These are phyloP conservation scores for Ogataea zsoltii DNA, from an alignment of 805 yeast genomes.

Conservation along the genomic window DNA sequence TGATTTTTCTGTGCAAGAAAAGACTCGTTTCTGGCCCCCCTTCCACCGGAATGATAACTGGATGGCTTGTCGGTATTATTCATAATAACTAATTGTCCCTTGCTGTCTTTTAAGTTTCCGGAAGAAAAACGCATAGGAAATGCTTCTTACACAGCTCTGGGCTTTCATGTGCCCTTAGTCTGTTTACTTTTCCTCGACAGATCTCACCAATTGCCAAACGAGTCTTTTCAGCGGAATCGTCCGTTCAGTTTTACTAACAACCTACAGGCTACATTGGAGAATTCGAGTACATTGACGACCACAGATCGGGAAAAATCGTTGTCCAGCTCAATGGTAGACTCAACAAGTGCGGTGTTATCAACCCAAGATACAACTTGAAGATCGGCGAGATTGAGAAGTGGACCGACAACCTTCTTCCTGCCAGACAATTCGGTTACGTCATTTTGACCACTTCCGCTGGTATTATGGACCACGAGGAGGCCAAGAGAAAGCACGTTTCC, in stretches of 20 bases:
- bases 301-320: conserved; percentile 98
- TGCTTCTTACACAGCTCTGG: conserved; percentile 68
- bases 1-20: conserved; percentile 16
- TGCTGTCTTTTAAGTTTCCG: conserved; percentile 98
- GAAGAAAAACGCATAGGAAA: conserved; percentile 55
- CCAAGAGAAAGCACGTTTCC: conserved; percentile 99
- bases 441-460: conserved; percentile 99
- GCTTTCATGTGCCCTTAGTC: conserved; percentile 35
- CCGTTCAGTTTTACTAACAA: conserved; percentile 33
- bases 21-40: neutral
- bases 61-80: conserved; percentile 81
- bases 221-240: conserved; percentile 2
- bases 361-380: conserved; percentile 98
- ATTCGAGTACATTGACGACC: conserved; percentile 98
- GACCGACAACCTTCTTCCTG: conserved; percentile 98
- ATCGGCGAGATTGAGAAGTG: conserved; percentile 95
- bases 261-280: conserved; percentile 83
- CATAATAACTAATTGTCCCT: conserved; percentile 56
- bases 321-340: conserved; percentile 97
- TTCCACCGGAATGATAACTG: conserved; percentile 96
- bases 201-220: neutral
- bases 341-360: conserved; percentile 98
- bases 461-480: conserved; percentile 99
- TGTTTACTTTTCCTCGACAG: conserved; percentile 75
- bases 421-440: conserved; percentile 98